Conservation (phyloP, 2,329 filamentous ascomycete genomes). For the Oidium heveae region DNA sequence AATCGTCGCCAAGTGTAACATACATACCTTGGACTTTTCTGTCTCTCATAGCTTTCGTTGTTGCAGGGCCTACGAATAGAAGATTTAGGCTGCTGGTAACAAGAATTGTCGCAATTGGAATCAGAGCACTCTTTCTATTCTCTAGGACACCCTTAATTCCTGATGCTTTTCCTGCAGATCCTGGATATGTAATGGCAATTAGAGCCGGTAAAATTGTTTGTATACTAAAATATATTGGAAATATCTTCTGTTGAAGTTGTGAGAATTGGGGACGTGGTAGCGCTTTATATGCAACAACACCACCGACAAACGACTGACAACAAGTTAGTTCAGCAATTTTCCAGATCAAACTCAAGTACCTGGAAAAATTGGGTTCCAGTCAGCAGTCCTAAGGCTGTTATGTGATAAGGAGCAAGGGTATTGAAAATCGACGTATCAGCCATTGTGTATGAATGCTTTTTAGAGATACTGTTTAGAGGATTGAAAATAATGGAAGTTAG, state of each 20-base stretch:
- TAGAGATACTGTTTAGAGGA: no score
- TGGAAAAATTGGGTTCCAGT: constrained; percentile 75
- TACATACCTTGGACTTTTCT: constrained; percentile 52
- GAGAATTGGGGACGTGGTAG: constrained; percentile 63
- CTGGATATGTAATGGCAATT: constrained; percentile 59
- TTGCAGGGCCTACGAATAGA: constrained; percentile 46
- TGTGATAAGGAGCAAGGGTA: constrained; percentile 38
- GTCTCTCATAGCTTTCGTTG: constrained; percentile 47
- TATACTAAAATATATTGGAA: constrained; percentile 71
- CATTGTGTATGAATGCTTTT: constrained; percentile 8
- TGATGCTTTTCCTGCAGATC: constrained; percentile 17
- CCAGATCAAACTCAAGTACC: constrained; percentile 19
- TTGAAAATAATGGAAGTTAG: no score
- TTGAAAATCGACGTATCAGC: constrained; percentile 20
- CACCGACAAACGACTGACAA: constrained; percentile 44
- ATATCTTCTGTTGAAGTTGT: constrained; percentile 52
- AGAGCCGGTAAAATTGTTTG: constrained; percentile 52
- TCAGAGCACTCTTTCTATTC: constrained; percentile 37
- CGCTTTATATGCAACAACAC: constrained; percentile 50
- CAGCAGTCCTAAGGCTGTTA: constrained; percentile 44
- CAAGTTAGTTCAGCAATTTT: background rate
- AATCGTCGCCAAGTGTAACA: background rate
- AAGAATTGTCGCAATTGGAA: constrained; percentile 45
- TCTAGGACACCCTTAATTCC: constrained; percentile 27
- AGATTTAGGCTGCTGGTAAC: constrained; percentile 47